phyloP scores from a whole-genome alignment of 176 grass and related monocot genomes.

The Musa itinerans region DNA sequence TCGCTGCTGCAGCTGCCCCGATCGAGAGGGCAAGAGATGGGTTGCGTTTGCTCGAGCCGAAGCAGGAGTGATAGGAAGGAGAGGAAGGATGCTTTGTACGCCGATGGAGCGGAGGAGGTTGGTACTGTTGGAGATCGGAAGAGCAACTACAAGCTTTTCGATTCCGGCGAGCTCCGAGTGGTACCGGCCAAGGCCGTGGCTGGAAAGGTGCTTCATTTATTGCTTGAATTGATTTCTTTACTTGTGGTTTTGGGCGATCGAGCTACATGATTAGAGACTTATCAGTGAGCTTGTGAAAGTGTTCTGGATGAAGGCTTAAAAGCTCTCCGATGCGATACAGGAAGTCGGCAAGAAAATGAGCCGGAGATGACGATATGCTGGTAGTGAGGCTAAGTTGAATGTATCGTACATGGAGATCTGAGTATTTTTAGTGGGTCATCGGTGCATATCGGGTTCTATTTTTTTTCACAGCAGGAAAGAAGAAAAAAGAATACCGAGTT shows the following conservation, averaged over 20 bases:
- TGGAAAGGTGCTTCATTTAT: slow-evolving; percentile 36
- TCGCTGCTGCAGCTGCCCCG: neutral
- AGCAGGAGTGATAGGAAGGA: neutral
- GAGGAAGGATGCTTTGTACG: neutral
- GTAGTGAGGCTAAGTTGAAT: neutral
- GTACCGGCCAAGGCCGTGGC: slow-evolving; percentile 34
- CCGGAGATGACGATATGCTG: neutral
- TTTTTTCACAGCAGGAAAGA: neutral
- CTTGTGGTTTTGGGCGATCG: neutral
- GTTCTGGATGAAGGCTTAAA: neutral
- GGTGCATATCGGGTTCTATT: neutral
- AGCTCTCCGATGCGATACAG: neutral
- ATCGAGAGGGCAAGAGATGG: slow-evolving; percentile 28
- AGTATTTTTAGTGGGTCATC: neutral
- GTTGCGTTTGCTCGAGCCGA: slow-evolving; percentile 42
- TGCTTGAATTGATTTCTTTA: neutral
- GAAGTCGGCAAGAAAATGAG: slow-evolving; percentile 1
- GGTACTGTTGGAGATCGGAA: slow-evolving; percentile 12
- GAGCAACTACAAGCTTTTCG: slow-evolving; percentile 28
- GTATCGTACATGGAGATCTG: neutral
- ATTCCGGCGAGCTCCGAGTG: slow-evolving; percentile 61
- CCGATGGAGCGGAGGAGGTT: neutral
- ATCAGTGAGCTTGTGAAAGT: neutral
- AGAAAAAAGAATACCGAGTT: neutral
- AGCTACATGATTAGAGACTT: neutral